Conservation (phyloP, 2,329 filamentous ascomycete species). For the Thelonectria discophora region DNA sequence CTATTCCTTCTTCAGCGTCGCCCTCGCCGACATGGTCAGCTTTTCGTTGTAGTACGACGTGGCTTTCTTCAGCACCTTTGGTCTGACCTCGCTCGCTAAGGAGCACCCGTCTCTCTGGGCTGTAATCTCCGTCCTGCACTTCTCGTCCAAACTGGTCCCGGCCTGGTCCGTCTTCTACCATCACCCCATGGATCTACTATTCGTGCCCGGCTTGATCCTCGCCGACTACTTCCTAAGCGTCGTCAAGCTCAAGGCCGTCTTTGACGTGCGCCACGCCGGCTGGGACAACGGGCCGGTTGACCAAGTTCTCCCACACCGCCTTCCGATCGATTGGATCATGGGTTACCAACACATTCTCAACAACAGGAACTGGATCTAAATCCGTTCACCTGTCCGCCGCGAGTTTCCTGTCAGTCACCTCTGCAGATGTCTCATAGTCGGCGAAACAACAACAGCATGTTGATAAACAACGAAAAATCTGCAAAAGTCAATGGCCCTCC, state of each 20-base stretch:
- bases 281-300: not conserved
- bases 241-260: constrained; percentile 24
- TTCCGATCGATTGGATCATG: constrained; percentile 14
- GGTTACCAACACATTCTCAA: not conserved
- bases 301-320: not conserved
- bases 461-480: not conserved
- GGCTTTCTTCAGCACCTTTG: constrained; percentile 6
- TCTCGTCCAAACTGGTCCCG: not conserved
- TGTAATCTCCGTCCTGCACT: not conserved
- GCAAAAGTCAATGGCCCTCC: not conserved
- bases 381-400: not conserved
- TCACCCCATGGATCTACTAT: not conserved
- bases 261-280: constrained; percentile 6
- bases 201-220: not conserved
- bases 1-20: constrained; percentile 4
- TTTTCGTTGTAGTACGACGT: constrained; percentile 21
- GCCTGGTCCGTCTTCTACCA: not conserved
- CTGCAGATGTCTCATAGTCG: not conserved
- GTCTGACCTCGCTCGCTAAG: not conserved
- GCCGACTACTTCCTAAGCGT: constrained; percentile 17
- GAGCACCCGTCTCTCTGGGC: not conserved
- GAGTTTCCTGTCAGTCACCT: not conserved
- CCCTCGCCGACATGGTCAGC: constrained; percentile 17
- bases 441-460: not conserved
- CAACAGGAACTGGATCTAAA: not conserved